These are phyloP conservation scores for Tylopilus sp. DNA, from an alignment of 1,284 basidiomycete genomes.

Conservation along the genomic window DNA sequence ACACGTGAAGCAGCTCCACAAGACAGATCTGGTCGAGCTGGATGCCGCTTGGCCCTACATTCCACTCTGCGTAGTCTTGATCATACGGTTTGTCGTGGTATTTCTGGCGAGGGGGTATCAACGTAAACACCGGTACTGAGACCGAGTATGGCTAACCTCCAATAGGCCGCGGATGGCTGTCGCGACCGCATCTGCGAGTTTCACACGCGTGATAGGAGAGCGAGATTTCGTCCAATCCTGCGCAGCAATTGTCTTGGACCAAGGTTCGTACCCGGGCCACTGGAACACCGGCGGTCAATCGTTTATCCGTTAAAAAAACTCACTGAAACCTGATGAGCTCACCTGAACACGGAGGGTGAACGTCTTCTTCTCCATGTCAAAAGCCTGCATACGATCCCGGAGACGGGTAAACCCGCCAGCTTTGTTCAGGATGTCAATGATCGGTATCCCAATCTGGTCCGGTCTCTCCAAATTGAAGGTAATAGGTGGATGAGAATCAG, in stretches of 20 bases:
- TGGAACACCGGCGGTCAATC: constrained; percentile 2
- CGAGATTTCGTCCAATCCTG: constrained; percentile 31
- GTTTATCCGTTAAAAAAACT: not conserved
- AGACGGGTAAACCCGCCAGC: constrained; percentile 12
- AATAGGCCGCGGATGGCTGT: constrained; percentile 39
- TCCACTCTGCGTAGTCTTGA: constrained; percentile 18
- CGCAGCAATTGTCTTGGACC: constrained; percentile 30
- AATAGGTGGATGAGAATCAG: constrained; percentile 9
- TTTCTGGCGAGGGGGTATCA: constrained; percentile 14
- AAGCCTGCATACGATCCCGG: constrained; percentile 11
- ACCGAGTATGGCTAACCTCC: constrained; percentile 20
- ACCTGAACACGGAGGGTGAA: constrained; percentile 32
- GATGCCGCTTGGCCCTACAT: constrained; percentile 25
- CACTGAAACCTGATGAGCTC: not conserved
- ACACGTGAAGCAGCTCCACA: constrained; percentile 26
- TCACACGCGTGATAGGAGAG: constrained; percentile 34
- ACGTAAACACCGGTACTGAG: not conserved
- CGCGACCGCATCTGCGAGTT: constrained; percentile 40
- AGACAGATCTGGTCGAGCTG: constrained; percentile 25
- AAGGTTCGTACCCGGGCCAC: constrained; percentile 34
- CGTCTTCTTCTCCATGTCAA: constrained; percentile 26
- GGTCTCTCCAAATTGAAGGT: constrained; percentile 21
- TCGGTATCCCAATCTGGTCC: constrained; percentile 19
- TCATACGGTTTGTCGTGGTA: constrained; percentile 16
- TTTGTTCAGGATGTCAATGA: constrained; percentile 22